A percentile compares a stretch with the other conserved stretches of the same genome.
Evolutionary conservation across 805 yeast genomes (phyloP).

Genomic region (Pichia insulana): DNA sequence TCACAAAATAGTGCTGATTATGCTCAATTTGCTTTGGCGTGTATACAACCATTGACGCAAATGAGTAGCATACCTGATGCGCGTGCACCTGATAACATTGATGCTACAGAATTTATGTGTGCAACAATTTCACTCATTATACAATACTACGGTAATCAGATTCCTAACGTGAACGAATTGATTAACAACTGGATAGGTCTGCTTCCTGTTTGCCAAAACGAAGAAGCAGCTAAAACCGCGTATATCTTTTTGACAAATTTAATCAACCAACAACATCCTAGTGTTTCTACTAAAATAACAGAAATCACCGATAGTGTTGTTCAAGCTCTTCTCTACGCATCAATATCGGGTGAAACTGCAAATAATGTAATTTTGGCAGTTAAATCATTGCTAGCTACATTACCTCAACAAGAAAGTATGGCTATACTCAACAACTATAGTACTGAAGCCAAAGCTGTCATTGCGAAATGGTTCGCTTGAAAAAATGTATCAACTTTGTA

Average conservation of each 20-base stretch:
- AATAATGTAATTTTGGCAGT: constrained; percentile 52
- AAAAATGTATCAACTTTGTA: background rate
- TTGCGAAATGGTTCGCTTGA: constrained; percentile 27
- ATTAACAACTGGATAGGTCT: constrained; percentile 71
- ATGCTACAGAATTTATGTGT: constrained; percentile 81
- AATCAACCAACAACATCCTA: constrained; percentile 57
- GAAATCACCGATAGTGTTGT: constrained; percentile 60
- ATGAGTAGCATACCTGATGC: constrained; percentile 73
- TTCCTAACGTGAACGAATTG: constrained; percentile 56
- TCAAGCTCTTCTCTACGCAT: constrained; percentile 61
- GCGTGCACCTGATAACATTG: constrained; percentile 71
- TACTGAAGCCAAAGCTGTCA: constrained; percentile 48
- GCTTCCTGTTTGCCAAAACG: constrained; percentile 77
- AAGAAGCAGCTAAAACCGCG: constrained; percentile 79
- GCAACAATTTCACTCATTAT: constrained; percentile 80
- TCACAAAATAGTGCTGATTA: constrained; percentile 54
- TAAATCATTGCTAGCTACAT: constrained; percentile 50
- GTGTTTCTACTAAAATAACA: constrained; percentile 44
- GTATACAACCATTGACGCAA: constrained; percentile 68
- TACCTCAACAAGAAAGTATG: constrained; percentile 67
- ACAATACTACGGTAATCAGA: constrained; percentile 46
- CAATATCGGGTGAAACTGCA: constrained; percentile 67
- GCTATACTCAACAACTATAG: constrained; percentile 54
- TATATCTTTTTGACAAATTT: constrained; percentile 68
- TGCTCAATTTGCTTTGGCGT: constrained; percentile 53